Evolutionary conservation across 164 flowering plant species (phyloP).

Genomic region (Litsea cubeba): DNA sequence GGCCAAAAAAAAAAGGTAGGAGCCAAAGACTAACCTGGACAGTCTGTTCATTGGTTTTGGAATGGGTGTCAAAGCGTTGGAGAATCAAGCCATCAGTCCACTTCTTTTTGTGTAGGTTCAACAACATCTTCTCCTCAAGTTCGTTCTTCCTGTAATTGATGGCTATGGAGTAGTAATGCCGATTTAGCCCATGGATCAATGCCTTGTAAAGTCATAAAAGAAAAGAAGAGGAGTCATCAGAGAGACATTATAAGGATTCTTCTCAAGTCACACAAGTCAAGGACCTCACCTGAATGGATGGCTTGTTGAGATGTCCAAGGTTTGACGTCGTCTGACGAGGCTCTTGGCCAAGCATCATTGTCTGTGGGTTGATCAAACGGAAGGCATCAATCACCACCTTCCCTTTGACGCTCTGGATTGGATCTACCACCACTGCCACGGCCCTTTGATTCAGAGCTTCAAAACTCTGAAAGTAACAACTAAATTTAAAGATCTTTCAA

Average conservation of each 20-base stretch:
- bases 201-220: slow-evolving; percentile 42
- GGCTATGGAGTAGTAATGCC: slow-evolving; percentile 95
- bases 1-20: neutral
- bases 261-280: neutral
- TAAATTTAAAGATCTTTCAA: neutral
- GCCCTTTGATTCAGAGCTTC: slow-evolving; percentile 43
- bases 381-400: slow-evolving; percentile 96
- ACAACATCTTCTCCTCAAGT: slow-evolving; percentile 43
- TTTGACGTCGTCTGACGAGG: slow-evolving; percentile 96
- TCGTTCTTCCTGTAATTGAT: slow-evolving; percentile 96
- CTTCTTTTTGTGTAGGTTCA: slow-evolving; percentile 94
- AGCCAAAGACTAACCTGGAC: slow-evolving; percentile 41
- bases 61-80: slow-evolving; percentile 26
- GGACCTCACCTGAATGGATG: slow-evolving; percentile 29
- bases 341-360: slow-evolving; percentile 93
- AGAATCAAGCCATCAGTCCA: slow-evolving; percentile 83
- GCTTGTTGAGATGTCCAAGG: slow-evolving; percentile 45
- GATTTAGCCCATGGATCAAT: slow-evolving; percentile 85
- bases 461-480: slow-evolving; percentile 62
- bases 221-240: neutral
- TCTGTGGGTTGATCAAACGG: slow-evolving; percentile 91
- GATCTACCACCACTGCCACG: slow-evolving; percentile 33
- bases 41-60: slow-evolving; percentile 33
- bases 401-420: slow-evolving; percentile 93
- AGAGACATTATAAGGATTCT: neutral